Evolutionary conservation across 495 filamentous ascomycete species (phyloP).

Genomic region (Penicillium herquei): DNA sequence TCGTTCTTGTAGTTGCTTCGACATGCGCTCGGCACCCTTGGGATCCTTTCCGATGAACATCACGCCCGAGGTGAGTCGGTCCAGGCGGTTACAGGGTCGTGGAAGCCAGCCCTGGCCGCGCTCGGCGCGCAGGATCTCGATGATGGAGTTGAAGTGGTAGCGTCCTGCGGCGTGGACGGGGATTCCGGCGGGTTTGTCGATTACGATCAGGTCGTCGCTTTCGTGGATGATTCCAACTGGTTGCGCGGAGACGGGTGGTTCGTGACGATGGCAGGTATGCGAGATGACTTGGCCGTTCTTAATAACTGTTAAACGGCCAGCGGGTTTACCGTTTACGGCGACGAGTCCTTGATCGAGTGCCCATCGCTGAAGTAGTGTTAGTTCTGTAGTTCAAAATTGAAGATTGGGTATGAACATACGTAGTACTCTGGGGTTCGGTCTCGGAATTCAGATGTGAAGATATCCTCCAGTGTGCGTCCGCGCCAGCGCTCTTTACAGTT

Average conservation of each 20-base stretch:
- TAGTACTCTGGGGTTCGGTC: slow-evolving; percentile 85
- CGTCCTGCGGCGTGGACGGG: slow-evolving; percentile 93
- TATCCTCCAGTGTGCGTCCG: slow-evolving; percentile 68
- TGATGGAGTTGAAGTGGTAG: slow-evolving; percentile 89
- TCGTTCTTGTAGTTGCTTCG: slow-evolving; percentile 65
- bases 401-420: slow-evolving; percentile 37
- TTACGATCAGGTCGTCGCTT: slow-evolving; percentile 86
- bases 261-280: slow-evolving; percentile 93
- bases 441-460: slow-evolving; percentile 78
- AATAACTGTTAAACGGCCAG: slow-evolving; percentile 54
- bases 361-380: slow-evolving; percentile 51
- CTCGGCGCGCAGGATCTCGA: slow-evolving; percentile 88
- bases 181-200: slow-evolving; percentile 93
- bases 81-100: slow-evolving; percentile 88
- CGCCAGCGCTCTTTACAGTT: slow-evolving; percentile 90
- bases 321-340: slow-evolving; percentile 67
- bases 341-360: slow-evolving; percentile 79
- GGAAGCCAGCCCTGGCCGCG: slow-evolving; percentile 68
- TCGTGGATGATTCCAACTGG: slow-evolving; percentile 83
- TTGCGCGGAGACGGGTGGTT: slow-evolving; percentile 83
- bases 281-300: slow-evolving; percentile 84
- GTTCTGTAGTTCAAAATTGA: background rate
- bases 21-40: slow-evolving; percentile 74
- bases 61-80: slow-evolving; percentile 87
- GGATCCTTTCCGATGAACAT: slow-evolving; percentile 94